phyloP scores from a whole-genome alignment of 768 basidiomycete species.

The Amanita thiersii region DNA sequence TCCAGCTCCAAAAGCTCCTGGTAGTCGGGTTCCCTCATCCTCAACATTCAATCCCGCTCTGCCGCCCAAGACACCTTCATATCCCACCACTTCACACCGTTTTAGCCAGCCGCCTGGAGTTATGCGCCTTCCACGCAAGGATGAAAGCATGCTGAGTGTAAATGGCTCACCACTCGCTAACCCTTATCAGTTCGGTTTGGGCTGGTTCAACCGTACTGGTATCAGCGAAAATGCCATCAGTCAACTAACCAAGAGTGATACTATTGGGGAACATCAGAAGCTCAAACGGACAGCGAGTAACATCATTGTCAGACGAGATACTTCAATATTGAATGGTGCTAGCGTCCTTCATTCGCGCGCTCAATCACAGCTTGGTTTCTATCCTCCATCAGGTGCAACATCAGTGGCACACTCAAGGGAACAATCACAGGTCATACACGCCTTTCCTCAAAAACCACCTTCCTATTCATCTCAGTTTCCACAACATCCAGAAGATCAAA shows the following conservation, averaged over 20 bases:
- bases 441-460: slow-evolving; percentile 14
- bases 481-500: slow-evolving; percentile 16
- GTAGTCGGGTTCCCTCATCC: slow-evolving; percentile 44
- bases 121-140: slow-evolving; percentile 59
- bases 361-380: slow-evolving; percentile 43
- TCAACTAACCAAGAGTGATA: slow-evolving; percentile 18
- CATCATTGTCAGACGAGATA: slow-evolving; percentile 55
- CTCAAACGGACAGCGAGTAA: slow-evolving; percentile 46
- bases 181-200: slow-evolving; percentile 60
- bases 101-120: slow-evolving; percentile 23
- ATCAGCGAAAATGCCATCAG: slow-evolving; percentile 24
- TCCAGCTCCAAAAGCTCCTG: slow-evolving; percentile 21
- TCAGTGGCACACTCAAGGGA: slow-evolving; percentile 36
- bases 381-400: slow-evolving; percentile 23
- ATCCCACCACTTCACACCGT: slow-evolving; percentile 24
- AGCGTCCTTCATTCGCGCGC: slow-evolving; percentile 35
- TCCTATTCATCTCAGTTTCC: slow-evolving; percentile 16
- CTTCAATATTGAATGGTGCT: slow-evolving; percentile 28
- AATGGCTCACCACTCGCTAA: slow-evolving; percentile 82
- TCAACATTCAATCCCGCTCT: slow-evolving; percentile 69
- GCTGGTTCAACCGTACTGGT: slow-evolving; percentile 44
- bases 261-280: slow-evolving; percentile 18
- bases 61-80: slow-evolving; percentile 46
- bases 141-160: slow-evolving; percentile 73
- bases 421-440: slow-evolving; percentile 27